Evolutionary conservation across 495 filamentous ascomycete species (phyloP).

Genomic region (Filosporella fistucella): DNA sequence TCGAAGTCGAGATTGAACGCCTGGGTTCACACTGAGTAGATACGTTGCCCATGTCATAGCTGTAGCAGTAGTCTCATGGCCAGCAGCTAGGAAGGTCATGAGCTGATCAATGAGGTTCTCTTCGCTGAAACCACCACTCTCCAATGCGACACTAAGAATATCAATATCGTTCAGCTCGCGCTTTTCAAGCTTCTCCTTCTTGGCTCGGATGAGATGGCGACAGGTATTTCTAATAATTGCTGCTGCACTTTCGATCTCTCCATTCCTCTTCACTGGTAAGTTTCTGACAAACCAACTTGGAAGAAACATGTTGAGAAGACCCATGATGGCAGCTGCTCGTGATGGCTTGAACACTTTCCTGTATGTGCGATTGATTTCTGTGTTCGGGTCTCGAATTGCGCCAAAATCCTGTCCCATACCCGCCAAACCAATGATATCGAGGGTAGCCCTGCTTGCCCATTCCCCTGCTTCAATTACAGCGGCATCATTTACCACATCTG

Average conservation of each 20-base stretch:
- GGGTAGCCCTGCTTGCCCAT: constrained; percentile 70
- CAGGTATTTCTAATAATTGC: constrained; percentile 57
- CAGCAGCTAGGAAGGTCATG: constrained; percentile 93
- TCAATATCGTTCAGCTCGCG: constrained; percentile 56
- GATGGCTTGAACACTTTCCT: constrained; percentile 46
- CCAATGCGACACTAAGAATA: constrained; percentile 78
- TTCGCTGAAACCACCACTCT: constrained; percentile 71
- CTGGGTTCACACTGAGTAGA: constrained; percentile 40
- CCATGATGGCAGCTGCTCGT: constrained; percentile 35
- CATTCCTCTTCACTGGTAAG: constrained; percentile 66
- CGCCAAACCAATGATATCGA: constrained; percentile 83
- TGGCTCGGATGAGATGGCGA: constrained; percentile 60
- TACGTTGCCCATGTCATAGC: constrained; percentile 54
- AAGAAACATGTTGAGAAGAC: constrained; percentile 40
- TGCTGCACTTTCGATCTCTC: constrained; percentile 48
- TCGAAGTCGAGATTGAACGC: constrained; percentile 45
- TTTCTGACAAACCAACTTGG: constrained; percentile 42
- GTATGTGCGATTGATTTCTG: constrained; percentile 66
- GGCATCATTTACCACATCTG: constrained; percentile 35
- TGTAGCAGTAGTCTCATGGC: constrained; percentile 69
- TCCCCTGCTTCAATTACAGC: constrained; percentile 60
- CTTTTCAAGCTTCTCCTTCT: constrained; percentile 55
- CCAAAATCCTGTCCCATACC: constrained; percentile 79
- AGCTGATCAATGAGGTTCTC: constrained; percentile 83
- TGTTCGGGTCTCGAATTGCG: constrained; percentile 59